phyloP scores from a whole-genome alignment of 257 asterid genomes.

The Salvia miltiorrhiza region DNA sequence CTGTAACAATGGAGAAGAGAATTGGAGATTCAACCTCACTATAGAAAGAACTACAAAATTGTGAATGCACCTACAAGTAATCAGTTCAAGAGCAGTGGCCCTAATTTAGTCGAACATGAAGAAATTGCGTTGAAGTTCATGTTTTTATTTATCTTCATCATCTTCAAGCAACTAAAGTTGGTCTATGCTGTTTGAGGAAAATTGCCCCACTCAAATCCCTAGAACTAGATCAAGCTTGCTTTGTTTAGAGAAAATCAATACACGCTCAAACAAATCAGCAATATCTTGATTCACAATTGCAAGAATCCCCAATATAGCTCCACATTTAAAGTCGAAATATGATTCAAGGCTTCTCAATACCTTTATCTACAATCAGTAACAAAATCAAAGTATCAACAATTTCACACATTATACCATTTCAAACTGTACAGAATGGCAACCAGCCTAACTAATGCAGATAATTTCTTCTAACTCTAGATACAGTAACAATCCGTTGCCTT shows the following conservation, averaged over 20 bases:
- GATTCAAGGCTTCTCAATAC: neutral
- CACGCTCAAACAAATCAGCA: neutral
- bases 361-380: neutral
- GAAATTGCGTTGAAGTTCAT: neutral
- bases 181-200: neutral
- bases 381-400: neutral
- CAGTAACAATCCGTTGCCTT: neutral
- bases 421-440: neutral
- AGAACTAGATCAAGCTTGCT: neutral
- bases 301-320: neutral
- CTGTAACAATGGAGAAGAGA: neutral
- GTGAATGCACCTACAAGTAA: neutral
- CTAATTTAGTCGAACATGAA: neutral
- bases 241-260: neutral
- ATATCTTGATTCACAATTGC: neutral
- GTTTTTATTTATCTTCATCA: neutral
- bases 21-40: neutral
- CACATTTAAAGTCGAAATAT: neutral
- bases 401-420: neutral
- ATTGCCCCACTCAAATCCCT: neutral
- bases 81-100: neutral
- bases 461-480: neutral
- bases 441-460: neutral
- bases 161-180: neutral
- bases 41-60: neutral